These are phyloP conservation scores for Gymnopus androsaceus DNA, from an alignment of 1,284 basidiomycete species.

Conservation along the genomic window DNA sequence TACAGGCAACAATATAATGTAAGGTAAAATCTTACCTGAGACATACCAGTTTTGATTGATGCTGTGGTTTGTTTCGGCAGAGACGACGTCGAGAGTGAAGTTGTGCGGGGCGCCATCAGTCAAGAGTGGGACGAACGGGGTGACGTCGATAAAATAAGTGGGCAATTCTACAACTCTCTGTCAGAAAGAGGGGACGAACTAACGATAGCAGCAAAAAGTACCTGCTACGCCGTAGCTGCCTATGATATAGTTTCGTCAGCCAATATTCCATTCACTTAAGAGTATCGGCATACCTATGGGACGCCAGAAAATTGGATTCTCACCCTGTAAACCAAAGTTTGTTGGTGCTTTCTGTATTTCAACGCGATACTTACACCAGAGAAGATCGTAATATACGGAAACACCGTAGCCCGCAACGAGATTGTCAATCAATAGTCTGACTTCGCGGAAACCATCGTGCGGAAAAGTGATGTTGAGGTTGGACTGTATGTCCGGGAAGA, in stretches of 20 bases:
- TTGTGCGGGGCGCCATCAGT: conserved; percentile 69
- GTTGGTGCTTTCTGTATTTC: neutral
- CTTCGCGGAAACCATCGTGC: conserved; percentile 78
- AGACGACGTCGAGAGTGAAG: conserved; percentile 72
- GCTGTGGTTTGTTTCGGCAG: conserved; percentile 64
- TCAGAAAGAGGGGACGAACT: neutral
- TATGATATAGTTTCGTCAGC: too few species aligned
- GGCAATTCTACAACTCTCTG: conserved; percentile 59
- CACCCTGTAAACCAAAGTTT: neutral
- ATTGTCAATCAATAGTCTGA: conserved; percentile 76
- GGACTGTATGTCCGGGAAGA: conserved; percentile 53
- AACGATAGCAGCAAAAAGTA: neutral
- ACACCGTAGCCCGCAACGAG: conserved; percentile 71
- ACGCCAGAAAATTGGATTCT: conserved; percentile 69
- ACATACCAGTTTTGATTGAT: conserved; percentile 79
- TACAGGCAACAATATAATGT: neutral
- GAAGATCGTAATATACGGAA: conserved; percentile 80
- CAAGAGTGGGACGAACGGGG: conserved; percentile 74
- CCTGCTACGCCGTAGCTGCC: conserved; percentile 1
- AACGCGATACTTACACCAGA: conserved; percentile 58
- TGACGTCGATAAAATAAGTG: conserved; percentile 77
- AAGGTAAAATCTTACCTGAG: conserved; percentile 48
- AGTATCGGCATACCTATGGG: too few species aligned
- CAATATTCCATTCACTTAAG: too few species aligned
- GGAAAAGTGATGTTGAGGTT: conserved; percentile 55